phyloP scores from a whole-genome alignment of 1,139 yeast species.

The Scheffersomyces lignicola region DNA sequence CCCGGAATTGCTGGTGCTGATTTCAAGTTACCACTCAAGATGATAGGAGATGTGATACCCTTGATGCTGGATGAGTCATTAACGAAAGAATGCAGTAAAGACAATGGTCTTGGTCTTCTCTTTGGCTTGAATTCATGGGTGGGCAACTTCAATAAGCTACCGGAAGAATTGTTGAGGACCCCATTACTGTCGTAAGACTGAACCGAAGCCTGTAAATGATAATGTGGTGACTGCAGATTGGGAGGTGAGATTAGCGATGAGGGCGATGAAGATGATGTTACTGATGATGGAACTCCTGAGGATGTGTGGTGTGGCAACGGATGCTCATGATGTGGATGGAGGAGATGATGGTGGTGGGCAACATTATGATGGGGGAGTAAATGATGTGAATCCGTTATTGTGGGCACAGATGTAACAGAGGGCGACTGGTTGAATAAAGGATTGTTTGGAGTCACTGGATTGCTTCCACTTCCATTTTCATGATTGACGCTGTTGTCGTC shows the following conservation, averaged over 20 bases:
- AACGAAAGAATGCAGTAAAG: slow-evolving; percentile 38
- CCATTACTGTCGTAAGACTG: slow-evolving; percentile 1
- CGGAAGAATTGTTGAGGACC: neutral
- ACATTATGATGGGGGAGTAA: slow-evolving; percentile 7
- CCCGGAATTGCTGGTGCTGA: slow-evolving; percentile 13
- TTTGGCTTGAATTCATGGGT: slow-evolving; percentile 37
- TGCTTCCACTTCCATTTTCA: slow-evolving; percentile 1
- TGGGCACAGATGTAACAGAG: neutral
- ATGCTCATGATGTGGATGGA: neutral
- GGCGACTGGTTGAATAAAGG: slow-evolving; percentile 9
- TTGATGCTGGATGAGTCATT: slow-evolving; percentile 19
- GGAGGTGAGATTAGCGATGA: slow-evolving; percentile 7
- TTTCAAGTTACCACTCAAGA: slow-evolving; percentile 7
- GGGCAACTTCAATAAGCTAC: slow-evolving; percentile 21
- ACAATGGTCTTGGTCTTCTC: slow-evolving; percentile 44
- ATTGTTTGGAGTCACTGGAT: slow-evolving; percentile 12
- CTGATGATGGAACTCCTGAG: neutral
- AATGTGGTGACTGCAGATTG: slow-evolving; percentile 7
- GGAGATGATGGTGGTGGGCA: slow-evolving; percentile 6
- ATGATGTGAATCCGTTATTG: slow-evolving; percentile 1
- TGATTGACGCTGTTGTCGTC: slow-evolving; percentile 4
- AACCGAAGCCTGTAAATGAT: neutral
- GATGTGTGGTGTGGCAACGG: neutral
- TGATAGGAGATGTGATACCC: neutral
- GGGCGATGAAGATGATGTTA: neutral